A percentile compares a stretch with the other conserved stretches of the same genome.
These are phyloP conservation scores for Sporothrix phasma DNA, from an alignment of 2,329 filamentous ascomycete species.

Conservation along the genomic window DNA sequence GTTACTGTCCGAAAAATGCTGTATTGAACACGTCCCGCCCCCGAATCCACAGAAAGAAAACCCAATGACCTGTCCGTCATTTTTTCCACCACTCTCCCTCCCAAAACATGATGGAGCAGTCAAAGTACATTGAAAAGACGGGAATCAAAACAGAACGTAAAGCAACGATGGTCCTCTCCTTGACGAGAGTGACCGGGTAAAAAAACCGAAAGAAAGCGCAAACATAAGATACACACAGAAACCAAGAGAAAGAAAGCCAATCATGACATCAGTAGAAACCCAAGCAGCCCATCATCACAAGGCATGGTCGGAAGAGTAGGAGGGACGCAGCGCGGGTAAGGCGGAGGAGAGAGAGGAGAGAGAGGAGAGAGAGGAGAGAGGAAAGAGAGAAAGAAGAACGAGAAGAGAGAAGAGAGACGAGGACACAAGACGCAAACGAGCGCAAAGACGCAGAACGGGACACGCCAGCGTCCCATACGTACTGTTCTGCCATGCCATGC, in stretches of 20 bases:
- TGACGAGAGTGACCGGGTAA: not conserved
- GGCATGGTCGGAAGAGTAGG: not conserved
- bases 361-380: not conserved
- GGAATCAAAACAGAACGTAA: not conserved
- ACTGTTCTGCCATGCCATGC: slow-evolving; percentile 1
- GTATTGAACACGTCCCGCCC: not conserved
- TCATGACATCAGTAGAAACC: not conserved
- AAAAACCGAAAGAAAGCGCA: not conserved
- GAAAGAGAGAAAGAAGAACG: not conserved
- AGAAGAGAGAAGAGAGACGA: not conserved
- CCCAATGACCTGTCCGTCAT: not conserved
- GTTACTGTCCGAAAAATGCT: too few species aligned
- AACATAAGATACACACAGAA: slow-evolving; percentile 7
- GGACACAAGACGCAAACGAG: too few species aligned
- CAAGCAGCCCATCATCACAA: slow-evolving; percentile 7
- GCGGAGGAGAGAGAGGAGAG: not conserved
- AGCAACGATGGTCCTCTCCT: not conserved
- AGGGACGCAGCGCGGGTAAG: not conserved
- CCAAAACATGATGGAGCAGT: slow-evolving; percentile 8
- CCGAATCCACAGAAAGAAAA: not conserved
- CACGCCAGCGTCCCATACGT: slow-evolving; percentile 6
- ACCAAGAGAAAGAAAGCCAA: slow-evolving; percentile 4
- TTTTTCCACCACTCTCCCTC: slow-evolving; percentile 5
- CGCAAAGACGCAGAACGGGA: not conserved
- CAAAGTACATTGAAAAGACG: slow-evolving; percentile 2